These are phyloP conservation scores for Megacollybia marginata DNA, from an alignment of 768 basidiomycete species.

Conservation along the genomic window DNA sequence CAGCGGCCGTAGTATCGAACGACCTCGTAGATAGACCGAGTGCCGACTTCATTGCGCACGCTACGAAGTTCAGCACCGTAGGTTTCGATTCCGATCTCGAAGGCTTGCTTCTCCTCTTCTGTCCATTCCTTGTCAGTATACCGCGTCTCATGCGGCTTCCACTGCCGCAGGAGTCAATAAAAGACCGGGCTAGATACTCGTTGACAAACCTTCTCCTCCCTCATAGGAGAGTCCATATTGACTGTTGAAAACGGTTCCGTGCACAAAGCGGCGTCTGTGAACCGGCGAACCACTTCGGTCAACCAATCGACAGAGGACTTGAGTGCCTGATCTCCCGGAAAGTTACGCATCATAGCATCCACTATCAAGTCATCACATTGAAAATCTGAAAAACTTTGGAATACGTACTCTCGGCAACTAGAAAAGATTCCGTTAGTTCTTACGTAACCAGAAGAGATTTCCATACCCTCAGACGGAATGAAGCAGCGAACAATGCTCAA, in stretches of 20 bases:
- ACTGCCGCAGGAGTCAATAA: slow-evolving; percentile 32
- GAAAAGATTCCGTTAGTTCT: slow-evolving; percentile 14
- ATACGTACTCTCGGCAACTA: slow-evolving; percentile 53
- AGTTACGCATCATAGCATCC: slow-evolving; percentile 53
- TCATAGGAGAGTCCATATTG: slow-evolving; percentile 51
- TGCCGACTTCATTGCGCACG: slow-evolving; percentile 66
- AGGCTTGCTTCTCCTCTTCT: slow-evolving; percentile 59
- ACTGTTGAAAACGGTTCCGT: slow-evolving; percentile 53
- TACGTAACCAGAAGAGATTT: slow-evolving; percentile 14
- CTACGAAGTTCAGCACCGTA: slow-evolving; percentile 77
- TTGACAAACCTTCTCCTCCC: slow-evolving; percentile 53
- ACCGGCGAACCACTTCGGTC: slow-evolving; percentile 64
- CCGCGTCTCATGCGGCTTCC: slow-evolving; percentile 53
- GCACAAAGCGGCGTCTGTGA: slow-evolving; percentile 60
- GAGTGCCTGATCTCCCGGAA: slow-evolving; percentile 48
- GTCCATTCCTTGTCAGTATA: slow-evolving; percentile 70
- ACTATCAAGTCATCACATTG: slow-evolving; percentile 31
- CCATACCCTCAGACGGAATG: slow-evolving; percentile 61
- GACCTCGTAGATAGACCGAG: slow-evolving; percentile 65
- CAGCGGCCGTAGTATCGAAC: slow-evolving; percentile 81
- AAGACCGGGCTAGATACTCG: not conserved
- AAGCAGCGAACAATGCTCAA: slow-evolving; percentile 59
- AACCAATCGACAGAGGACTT: slow-evolving; percentile 71
- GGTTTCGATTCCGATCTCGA: slow-evolving; percentile 67
- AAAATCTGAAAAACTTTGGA: not conserved